Conservation (phyloP, 306 rosid genomes). For the Cicer arietinum region DNA sequence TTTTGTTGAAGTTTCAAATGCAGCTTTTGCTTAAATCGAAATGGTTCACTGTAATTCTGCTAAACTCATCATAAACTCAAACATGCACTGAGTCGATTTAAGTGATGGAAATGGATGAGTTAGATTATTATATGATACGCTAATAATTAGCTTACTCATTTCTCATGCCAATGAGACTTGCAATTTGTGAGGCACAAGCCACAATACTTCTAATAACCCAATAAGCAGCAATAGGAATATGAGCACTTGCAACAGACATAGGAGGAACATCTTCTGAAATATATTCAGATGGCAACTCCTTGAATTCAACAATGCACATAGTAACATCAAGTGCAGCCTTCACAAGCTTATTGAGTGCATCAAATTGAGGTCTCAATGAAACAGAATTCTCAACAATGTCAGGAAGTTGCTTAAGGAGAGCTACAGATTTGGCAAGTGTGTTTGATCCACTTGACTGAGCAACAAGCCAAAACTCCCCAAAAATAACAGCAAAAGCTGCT, state of each 20-base stretch:
- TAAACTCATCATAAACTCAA: too few species aligned
- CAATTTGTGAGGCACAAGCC: slow-evolving; percentile 72
- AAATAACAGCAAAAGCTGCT: slow-evolving; percentile 77
- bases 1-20: too few species aligned
- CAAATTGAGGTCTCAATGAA: slow-evolving; percentile 64
- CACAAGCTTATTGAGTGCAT: slow-evolving; percentile 66
- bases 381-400: slow-evolving; percentile 59
- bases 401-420: slow-evolving; percentile 74
- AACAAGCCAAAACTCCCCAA: slow-evolving; percentile 89
- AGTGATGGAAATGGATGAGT: background rate
- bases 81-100: background rate
- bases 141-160: slow-evolving; percentile 63
- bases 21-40: too few species aligned
- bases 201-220: slow-evolving; percentile 76
- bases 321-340: slow-evolving; percentile 62
- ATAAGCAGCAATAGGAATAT: slow-evolving; percentile 81
- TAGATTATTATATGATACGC: background rate
- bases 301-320: slow-evolving; percentile 61
- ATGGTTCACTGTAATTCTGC: too few species aligned
- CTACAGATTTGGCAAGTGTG: slow-evolving; percentile 78
- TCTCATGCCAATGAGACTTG: slow-evolving; percentile 62
- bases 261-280: slow-evolving; percentile 74
- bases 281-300: slow-evolving; percentile 66
- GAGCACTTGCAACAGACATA: slow-evolving; percentile 62
- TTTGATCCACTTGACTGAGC: slow-evolving; percentile 59